Base-by-base conservation (phyloP, 768 basidiomycete species). In the Grammothele lineata region DNA sequence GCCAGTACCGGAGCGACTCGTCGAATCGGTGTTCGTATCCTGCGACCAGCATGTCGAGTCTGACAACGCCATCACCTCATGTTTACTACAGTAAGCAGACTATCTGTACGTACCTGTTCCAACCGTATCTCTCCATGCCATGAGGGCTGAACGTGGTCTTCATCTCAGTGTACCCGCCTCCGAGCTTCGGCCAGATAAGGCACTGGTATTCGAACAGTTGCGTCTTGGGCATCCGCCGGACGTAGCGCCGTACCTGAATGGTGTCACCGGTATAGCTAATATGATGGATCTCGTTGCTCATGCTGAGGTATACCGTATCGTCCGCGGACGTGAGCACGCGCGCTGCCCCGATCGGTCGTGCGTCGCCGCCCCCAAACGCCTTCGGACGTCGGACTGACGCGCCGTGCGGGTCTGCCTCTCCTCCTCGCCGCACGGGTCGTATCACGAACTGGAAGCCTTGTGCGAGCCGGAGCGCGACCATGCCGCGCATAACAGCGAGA, bases 361-460 rank as follows among this genome's bases (percentile, higher is more conserved):
- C 76, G 34, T 73, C 83, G 32, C 84, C 83, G 9, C 48, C 70
- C 0, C 70, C 67, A 54, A 84, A 81, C 21, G 81, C 78, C 56
- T 81, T 80, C 17, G 73, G 64, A 45, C 81, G 72, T 24, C 78
- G 66, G 37, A 74, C 61, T 47, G 46, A 64, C 21, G 43, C n/a
- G 49, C 43, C 65, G 61, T 18, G 50, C 18, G 43, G 50, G n/a
- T 62, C 64, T 26, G 71, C 70, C 14, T 71, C 65, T 1, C 46
- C 43, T 8, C 18, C 17, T n/a, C 21, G 25, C 41, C 64, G 62
- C 14, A 60, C 53, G 8, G 78, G 73, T 19, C 74, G 73, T 15
- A 93, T 69, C 18, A 96, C 81, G 57, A 97, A 90, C 62, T 97
- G 95, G 66, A 97, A 98, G 18, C 94, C 94, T 64, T 97, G 92